Evolutionary conservation across 2,329 filamentous ascomycete genomes (phyloP).

Genomic region (Nigrospora sphaerica): DNA sequence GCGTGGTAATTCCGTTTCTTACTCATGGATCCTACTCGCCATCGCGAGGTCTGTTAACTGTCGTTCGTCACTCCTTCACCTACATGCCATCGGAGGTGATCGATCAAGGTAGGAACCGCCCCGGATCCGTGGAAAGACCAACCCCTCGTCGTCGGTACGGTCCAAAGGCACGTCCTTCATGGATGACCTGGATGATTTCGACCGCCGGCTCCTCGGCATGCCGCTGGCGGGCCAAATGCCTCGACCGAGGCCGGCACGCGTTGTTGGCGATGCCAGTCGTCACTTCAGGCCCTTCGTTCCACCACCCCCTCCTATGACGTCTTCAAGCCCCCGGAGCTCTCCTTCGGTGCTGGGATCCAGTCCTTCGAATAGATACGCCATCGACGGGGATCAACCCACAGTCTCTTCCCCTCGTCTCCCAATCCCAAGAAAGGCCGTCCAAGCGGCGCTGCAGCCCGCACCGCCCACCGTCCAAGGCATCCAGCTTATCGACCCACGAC

Average conservation of each 20-base stretch:
- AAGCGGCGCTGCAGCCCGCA: constrained; percentile 17
- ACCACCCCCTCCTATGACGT: constrained; percentile 5
- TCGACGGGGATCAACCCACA: constrained; percentile 8
- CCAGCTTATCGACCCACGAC: constrained; percentile 30
- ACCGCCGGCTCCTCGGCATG: constrained; percentile 16
- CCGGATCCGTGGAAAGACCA: too few species aligned
- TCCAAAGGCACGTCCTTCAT: too few species aligned
- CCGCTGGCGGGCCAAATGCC: background rate
- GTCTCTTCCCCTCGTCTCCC: constrained; percentile 6
- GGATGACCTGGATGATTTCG: background rate
- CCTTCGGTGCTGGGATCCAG: constrained; percentile 17
- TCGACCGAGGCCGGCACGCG: constrained; percentile 9
- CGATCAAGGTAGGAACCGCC: too few species aligned
- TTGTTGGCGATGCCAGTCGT: constrained; percentile 22
- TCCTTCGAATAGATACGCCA: constrained; percentile 17
- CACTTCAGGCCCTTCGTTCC: constrained; percentile 16
- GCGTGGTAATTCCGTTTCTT: too few species aligned
- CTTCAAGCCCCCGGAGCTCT: constrained; percentile 14
- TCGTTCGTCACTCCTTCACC: too few species aligned
- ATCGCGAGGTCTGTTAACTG: too few species aligned
- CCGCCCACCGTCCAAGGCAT: constrained; percentile 30
- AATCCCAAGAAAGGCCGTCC: constrained; percentile 12
- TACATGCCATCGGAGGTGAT: too few species aligned
- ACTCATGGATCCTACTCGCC: too few species aligned
- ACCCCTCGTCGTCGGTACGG: too few species aligned